Evolutionary conservation across 1,284 basidiomycete genomes (phyloP), one percentile per base, ranked within the genome.

Genomic region (Lentinula novae-zelandiae): DNA sequence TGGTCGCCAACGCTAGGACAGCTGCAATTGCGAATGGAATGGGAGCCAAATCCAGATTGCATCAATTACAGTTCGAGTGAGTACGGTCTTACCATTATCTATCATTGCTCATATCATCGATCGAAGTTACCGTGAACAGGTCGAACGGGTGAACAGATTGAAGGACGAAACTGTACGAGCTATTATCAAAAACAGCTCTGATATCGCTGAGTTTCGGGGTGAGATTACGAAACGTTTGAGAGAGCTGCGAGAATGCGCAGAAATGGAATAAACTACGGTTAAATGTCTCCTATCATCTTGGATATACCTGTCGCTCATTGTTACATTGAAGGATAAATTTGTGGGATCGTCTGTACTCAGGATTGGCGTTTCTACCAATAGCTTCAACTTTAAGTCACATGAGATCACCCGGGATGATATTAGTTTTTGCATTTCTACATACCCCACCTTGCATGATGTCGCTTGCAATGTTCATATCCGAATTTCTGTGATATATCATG

Each of bases 181-280:
- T n/a, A 89, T 92, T 63, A 81, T 89, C 63, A 91, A 90, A 77
- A 91, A 86, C 71, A 87, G 86, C 67, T 87, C 87, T 64, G 90
- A 92, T 60, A 88, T 90, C 50, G 86, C 85, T 31, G 79, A 83
- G 67, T 91, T 92, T 76, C 91, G 91, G 72, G 83, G 86, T 61
- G 85, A 87, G 62, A 83, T 91, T 13, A 88, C 89, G 44, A 80
- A 81, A 60, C 83, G 86, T 65, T 76, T 92, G 39, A 79, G 81
- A 66, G 81, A 86, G 65, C 75, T 92, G 42, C 79, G 82, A 65
- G 83, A 86, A 62, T 86, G 86, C 69, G 86, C 87, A 8, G 87
- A 90, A 67, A 78, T 80, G 56, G 75, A 74, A 62, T 75, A 67
- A 74, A 27, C n/a, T 22, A 46, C 27, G 27, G 44, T 8, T 46